A percentile compares a stretch with the other conserved stretches of the same genome.
phyloP scores from a whole-genome alignment of 257 asterid genomes.

The Ajuga chamaepitys region DNA sequence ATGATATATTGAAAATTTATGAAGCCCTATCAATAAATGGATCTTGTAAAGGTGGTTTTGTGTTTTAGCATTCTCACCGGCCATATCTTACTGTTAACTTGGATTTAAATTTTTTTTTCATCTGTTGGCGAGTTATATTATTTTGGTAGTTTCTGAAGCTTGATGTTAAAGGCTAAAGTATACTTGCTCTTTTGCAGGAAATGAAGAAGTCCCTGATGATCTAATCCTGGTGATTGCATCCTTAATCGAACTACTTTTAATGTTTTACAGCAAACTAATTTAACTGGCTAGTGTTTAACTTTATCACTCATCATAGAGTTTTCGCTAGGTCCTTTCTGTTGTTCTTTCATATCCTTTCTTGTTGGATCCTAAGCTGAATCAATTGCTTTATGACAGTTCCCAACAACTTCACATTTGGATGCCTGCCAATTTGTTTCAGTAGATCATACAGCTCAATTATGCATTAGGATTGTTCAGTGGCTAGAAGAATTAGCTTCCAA shows the following conservation, averaged over 20 bases:
- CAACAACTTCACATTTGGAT: conserved; percentile 87
- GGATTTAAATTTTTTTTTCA: neutral
- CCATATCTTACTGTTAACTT: conserved; percentile 5
- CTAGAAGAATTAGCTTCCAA: conserved; percentile 96
- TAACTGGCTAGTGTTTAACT: conserved; percentile 18
- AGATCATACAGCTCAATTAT: conserved; percentile 77
- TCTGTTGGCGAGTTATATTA: neutral
- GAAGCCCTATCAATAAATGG: neutral
- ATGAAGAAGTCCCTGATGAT: conserved; percentile 71
- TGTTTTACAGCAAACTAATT: conserved; percentile 8
- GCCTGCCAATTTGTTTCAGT: conserved; percentile 75
- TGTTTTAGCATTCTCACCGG: conserved; percentile 6
- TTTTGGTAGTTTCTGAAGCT: conserved; percentile 11
- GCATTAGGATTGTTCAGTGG: conserved; percentile 96
- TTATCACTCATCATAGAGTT: conserved; percentile 4
- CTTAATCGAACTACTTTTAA: neutral
- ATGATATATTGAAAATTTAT: neutral
- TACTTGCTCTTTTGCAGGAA: conserved; percentile 51
- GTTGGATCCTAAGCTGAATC: conserved; percentile 10
- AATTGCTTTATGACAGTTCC: conserved; percentile 51
- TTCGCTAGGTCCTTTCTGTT: neutral
- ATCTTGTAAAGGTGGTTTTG: conserved; percentile 2
- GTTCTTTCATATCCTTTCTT: conserved; percentile 13
- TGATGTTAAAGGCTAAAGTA: conserved; percentile 15
- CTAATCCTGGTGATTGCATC: conserved; percentile 58